Conservation (phyloP, 1,284 basidiomycete genomes). For the Chalciporus sp. region DNA sequence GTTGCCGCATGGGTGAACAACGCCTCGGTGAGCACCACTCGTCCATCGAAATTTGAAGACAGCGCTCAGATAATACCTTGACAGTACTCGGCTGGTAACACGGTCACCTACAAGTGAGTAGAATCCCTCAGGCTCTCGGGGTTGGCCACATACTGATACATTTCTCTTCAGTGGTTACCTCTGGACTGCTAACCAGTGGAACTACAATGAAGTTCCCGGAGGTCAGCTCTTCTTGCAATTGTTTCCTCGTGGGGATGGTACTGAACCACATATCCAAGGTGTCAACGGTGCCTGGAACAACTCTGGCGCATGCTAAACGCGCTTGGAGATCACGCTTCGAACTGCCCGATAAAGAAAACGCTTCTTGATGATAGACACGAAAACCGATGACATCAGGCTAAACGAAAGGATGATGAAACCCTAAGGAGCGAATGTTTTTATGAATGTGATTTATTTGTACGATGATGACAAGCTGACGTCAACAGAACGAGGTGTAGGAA, state of each 20-base stretch:
- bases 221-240: slow-evolving; percentile 6
- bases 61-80: slow-evolving; percentile 1
- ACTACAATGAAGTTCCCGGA: slow-evolving; percentile 21
- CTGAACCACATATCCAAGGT: slow-evolving; percentile 5
- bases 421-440: too few species aligned
- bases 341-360: too few species aligned
- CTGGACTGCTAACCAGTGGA: slow-evolving; percentile 28
- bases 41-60: background rate
- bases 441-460: too few species aligned
- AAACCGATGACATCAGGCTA: too few species aligned
- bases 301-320: slow-evolving; percentile 14
- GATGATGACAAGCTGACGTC: too few species aligned
- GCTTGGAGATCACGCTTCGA: too few species aligned
- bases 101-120: slow-evolving; percentile 25
- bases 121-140: background rate
- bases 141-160: background rate
- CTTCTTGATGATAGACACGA: too few species aligned
- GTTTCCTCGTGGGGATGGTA: background rate
- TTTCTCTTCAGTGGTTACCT: slow-evolving; percentile 15
- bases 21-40: slow-evolving; percentile 14
- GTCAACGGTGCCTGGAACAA: slow-evolving; percentile 18
- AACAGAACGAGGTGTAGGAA: too few species aligned
- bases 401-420: too few species aligned
- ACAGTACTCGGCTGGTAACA: slow-evolving; percentile 21
- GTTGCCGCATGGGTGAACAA: slow-evolving; percentile 17